Base-by-base conservation (phyloP, 2,329 filamentous ascomycete species). In the Chrysosporium keratinophilum region DNA sequence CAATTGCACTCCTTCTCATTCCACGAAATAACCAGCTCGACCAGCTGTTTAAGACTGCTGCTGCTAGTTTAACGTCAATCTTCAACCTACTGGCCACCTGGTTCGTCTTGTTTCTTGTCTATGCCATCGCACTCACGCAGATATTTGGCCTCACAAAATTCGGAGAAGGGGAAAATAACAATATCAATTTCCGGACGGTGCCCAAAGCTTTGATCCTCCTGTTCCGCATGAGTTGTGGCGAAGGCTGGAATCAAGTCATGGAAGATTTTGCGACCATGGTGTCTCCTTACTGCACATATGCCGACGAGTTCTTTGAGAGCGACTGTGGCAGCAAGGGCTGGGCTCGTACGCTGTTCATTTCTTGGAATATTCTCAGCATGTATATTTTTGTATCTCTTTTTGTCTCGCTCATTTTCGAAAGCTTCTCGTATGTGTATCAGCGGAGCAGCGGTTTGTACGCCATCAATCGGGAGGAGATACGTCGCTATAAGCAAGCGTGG, bases 321-420 rank as follows among this genome's bases (percentile, higher is more conserved):
- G 94, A 98, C 70, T 98, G 93, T 65, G 93, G 93, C 55, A 95
- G 91, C 71, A 80, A 83, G 49, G 79, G 82, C 39, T 98, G 93
- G 89, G 89, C 93, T 6, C 79, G 89, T 50, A 81, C 83, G 34
- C 76, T 98, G 9, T 98, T 98, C 74, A 89, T 97, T 55, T 82
- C 85, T 3, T 98, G 93, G 93, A 98, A 98, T 74, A 91, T 98
- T 63, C 79, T 98, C 70, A 97, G 91, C 85, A 98, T 98, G 93
- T 98, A 98, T 72, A 95, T 98, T 64, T 98, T 98, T 65, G 91
- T 97, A 65, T 96, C 91, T 65, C 74, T 98, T 66, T 98, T 98
- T 69, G 91, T 98, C 56, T 98, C 93, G 47, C 82, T 98, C 67
- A 98, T 98, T 62, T 98, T 94, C 72, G 93, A 98, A 74, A 97